These are phyloP conservation scores for Geotrichum reessii DNA, from an alignment of 1,139 yeast species.

Conservation along the genomic window DNA sequence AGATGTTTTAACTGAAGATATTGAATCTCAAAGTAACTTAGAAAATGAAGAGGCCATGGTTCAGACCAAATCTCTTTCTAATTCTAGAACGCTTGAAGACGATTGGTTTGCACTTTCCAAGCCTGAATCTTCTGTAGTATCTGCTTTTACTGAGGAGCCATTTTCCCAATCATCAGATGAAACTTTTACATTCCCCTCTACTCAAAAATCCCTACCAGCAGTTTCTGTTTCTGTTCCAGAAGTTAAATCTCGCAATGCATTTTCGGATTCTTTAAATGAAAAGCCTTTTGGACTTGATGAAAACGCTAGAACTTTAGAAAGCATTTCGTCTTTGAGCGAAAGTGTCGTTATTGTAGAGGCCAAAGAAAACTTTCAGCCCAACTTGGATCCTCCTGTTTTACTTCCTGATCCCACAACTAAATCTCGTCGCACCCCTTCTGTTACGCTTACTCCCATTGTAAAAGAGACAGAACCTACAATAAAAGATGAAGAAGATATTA, in stretches of 20 bases:
- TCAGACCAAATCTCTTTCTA: not conserved
- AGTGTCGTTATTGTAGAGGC: not conserved
- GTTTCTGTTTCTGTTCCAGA: not conserved
- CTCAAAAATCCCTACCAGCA: not conserved
- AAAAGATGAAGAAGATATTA: conserved; percentile 34
- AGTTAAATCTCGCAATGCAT: not conserved
- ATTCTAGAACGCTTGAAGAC: conserved; percentile 4
- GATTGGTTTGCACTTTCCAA: conserved; percentile 9
- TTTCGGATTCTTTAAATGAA: not conserved
- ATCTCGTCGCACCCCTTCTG: conserved; percentile 15
- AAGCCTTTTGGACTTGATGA: not conserved
- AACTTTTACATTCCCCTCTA: conserved; percentile 7
- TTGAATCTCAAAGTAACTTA: not conserved
- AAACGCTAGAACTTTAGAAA: not conserved
- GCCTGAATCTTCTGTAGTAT: not conserved
- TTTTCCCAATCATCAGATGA: conserved; percentile 10
- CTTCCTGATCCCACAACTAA: not conserved
- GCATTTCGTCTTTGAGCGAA: not conserved
- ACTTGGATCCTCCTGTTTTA: not conserved
- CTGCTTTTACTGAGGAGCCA: conserved; percentile 1
- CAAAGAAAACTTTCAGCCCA: not conserved
- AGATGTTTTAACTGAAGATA: not conserved
- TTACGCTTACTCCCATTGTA: conserved; percentile 24
- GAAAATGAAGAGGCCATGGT: not conserved
- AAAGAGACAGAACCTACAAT: conserved; percentile 15